Evolutionary conservation across 2,329 filamentous ascomycete genomes (phyloP).

Genomic region (Leptographium radiaticola): DNA sequence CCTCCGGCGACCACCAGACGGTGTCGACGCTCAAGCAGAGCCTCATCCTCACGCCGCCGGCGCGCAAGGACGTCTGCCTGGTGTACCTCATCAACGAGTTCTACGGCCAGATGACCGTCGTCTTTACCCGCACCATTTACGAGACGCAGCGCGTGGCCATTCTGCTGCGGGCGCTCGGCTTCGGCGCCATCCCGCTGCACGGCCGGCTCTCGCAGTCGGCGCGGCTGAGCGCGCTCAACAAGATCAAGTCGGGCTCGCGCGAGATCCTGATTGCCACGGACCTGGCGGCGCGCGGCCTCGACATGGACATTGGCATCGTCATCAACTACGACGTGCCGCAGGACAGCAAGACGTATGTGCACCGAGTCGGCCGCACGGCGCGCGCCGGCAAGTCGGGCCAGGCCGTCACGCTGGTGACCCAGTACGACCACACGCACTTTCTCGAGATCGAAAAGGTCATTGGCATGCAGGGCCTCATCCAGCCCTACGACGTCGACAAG

Average conservation of each 20-base stretch:
- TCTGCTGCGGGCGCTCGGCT: slow-evolving; percentile 70
- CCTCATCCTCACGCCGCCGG: slow-evolving; percentile 75
- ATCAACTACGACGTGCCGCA: slow-evolving; percentile 75
- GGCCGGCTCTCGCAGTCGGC: slow-evolving; percentile 82
- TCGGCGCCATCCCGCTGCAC: slow-evolving; percentile 84
- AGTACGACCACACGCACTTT: slow-evolving; percentile 77
- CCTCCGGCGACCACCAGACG: slow-evolving; percentile 75
- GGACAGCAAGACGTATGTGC: slow-evolving; percentile 83
- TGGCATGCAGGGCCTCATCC: slow-evolving; percentile 52
- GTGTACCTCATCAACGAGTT: slow-evolving; percentile 79
- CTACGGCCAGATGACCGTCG: slow-evolving; percentile 71
- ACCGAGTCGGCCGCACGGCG: slow-evolving; percentile 78
- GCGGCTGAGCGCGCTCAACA: slow-evolving; percentile 76
- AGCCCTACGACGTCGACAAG: slow-evolving; percentile 56
- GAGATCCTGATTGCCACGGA: slow-evolving; percentile 88
- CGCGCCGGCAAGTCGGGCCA: slow-evolving; percentile 75
- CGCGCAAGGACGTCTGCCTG: slow-evolving; percentile 81
- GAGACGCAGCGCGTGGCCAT: slow-evolving; percentile 80
- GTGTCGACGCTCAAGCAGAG: slow-evolving; percentile 79
- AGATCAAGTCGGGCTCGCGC: slow-evolving; percentile 70
- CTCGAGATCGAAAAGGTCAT: slow-evolving; percentile 71
- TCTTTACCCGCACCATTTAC: slow-evolving; percentile 86
- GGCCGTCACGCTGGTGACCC: slow-evolving; percentile 69
- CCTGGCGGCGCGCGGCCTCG: slow-evolving; percentile 82
- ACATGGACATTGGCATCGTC: slow-evolving; percentile 83